phyloP scores from a whole-genome alignment of 2,329 filamentous ascomycete species.

The Epichloe aotearoae region DNA sequence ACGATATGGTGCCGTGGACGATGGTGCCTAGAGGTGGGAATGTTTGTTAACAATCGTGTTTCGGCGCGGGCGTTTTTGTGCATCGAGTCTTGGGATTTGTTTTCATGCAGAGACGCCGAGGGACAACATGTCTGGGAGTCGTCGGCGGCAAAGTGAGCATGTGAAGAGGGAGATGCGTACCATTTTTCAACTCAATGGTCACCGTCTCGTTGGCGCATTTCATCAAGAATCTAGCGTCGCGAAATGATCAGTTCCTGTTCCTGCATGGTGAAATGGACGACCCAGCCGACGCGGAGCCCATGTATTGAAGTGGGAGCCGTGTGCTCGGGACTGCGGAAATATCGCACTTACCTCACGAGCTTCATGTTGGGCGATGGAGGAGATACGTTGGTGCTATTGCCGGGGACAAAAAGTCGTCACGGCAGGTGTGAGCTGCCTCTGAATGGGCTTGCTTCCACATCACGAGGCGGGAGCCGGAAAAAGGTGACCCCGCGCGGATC shows the following conservation, averaged over 20 bases:
- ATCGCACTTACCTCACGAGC: conserved; percentile 70
- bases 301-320: neutral
- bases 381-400: neutral
- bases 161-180: conserved; percentile 30
- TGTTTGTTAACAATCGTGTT: neutral
- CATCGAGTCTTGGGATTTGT: neutral
- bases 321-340: neutral
- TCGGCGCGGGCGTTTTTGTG: neutral
- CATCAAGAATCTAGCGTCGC: conserved; percentile 72
- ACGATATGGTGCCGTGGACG: conserved; percentile 90
- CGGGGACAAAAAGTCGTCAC: neutral
- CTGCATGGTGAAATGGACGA: conserved; percentile 6
- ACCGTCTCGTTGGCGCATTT: conserved; percentile 99
- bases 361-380: conserved; percentile 57
- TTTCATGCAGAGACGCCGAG: neutral
- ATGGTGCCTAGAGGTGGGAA: conserved; percentile 61
- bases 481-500: neutral
- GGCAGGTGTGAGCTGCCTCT: neutral
- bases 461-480: neutral
- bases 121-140: neutral
- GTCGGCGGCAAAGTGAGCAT: neutral
- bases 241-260: conserved; percentile 4
- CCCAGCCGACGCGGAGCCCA: neutral
- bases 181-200: conserved; percentile 97
- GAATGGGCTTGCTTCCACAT: no score